phyloP scores from a whole-genome alignment of 495 filamentous ascomycete species.

The Peziza echinospora region DNA sequence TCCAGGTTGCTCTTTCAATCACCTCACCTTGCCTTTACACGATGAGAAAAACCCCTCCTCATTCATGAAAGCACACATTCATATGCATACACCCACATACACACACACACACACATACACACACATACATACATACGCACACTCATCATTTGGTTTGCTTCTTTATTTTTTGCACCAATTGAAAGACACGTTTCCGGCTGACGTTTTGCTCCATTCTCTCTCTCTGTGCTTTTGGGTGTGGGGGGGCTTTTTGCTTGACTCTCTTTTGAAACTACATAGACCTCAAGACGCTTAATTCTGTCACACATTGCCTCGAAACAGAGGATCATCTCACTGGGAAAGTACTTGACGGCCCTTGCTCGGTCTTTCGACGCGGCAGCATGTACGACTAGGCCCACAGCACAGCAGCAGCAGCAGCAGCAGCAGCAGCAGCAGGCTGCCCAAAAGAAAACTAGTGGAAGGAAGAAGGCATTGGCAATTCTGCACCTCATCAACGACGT shows the following conservation, averaged over 20 bases:
- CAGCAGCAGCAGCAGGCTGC: constrained; percentile 15
- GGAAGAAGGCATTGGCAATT: constrained; percentile 50
- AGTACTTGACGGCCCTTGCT: constrained; percentile 51
- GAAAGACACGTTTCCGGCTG: constrained; percentile 4
- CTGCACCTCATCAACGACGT: constrained; percentile 70
- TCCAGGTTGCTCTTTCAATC: constrained; percentile 69
- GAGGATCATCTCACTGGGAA: constrained; percentile 45
- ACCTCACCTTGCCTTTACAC: too few relatives aligned
- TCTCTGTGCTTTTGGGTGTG: constrained; percentile 3
- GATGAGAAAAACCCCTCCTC: constrained; percentile 30
- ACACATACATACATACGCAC: too few relatives aligned
- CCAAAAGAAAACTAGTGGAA: constrained; percentile 31
- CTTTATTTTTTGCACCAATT: background rate
- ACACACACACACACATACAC: too few relatives aligned
- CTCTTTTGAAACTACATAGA: constrained; percentile 38
- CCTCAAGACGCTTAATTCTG: constrained; percentile 71
- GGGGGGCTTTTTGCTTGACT: background rate
- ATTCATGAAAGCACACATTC: too few relatives aligned
- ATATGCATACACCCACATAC: too few relatives aligned
- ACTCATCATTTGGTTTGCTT: too few relatives aligned
- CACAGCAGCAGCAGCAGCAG: constrained; percentile 6
- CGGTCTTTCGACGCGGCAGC: constrained; percentile 22
- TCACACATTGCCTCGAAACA: constrained; percentile 45
- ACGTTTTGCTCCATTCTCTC: constrained; percentile 3
- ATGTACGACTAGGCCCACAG: constrained; percentile 22